phyloP scores from a whole-genome alignment of 768 basidiomycete species.

The Rickenella mellea region DNA sequence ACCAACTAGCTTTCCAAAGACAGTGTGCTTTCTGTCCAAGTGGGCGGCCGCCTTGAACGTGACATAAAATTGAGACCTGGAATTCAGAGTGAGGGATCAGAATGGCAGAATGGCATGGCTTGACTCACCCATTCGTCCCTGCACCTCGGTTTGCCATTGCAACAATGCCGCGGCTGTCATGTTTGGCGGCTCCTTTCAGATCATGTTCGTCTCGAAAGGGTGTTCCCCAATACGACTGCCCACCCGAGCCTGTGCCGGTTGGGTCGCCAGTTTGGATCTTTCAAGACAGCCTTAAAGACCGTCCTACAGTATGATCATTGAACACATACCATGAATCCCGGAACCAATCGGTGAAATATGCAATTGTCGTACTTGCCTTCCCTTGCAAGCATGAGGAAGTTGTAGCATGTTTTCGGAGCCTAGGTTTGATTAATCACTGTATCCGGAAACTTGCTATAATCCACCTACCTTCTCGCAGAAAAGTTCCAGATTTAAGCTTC shows the following conservation, averaged over 20 bases:
- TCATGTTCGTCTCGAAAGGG: conserved; percentile 94
- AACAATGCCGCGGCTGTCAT: conserved; percentile 74
- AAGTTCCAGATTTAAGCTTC: conserved; percentile 72
- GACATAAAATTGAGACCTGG: conserved; percentile 86
- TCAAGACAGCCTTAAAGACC: conserved; percentile 3
- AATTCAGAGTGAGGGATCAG: conserved; percentile 3
- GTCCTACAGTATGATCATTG: not conserved
- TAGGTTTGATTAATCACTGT: conserved; percentile 17
- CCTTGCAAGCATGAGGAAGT: conserved; percentile 89
- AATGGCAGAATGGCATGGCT: conserved; percentile 2
- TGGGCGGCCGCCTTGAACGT: conserved; percentile 80
- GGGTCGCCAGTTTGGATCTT: conserved; percentile 99
- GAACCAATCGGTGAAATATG: conserved; percentile 87
- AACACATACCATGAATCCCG: conserved; percentile 80
- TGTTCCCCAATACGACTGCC: conserved; percentile 88
- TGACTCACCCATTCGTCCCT: conserved; percentile 69
- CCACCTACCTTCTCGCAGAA: conserved; percentile 74
- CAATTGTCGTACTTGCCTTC: conserved; percentile 85
- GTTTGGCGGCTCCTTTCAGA: conserved; percentile 78
- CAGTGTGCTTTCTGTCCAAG: conserved; percentile 89
- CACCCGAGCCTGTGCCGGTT: conserved; percentile 90
- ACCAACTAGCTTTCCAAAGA: conserved; percentile 95
- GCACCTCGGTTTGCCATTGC: conserved; percentile 97
- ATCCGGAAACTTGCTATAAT: not conserved
- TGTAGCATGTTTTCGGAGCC: conserved; percentile 99